A percentile compares a stretch with the other conserved stretches of the same genome.
These are phyloP conservation scores for Vinca minor DNA, from an alignment of 257 asterid genomes.

Conservation along the genomic window DNA sequence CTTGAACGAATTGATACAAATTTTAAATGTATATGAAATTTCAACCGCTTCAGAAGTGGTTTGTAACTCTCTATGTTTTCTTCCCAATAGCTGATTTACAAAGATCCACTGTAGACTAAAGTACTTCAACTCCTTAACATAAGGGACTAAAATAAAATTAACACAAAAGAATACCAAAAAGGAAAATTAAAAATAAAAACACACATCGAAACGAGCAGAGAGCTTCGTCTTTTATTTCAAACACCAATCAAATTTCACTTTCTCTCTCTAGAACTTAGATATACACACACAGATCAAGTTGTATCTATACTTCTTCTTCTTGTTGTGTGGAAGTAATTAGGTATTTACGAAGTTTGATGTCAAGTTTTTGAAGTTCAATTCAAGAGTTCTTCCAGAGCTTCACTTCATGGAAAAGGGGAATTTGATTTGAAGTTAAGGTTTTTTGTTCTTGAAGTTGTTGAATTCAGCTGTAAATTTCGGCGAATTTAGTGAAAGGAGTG, in stretches of 20 bases:
- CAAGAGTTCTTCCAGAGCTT: conserved; percentile 1
- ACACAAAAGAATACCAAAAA: no score
- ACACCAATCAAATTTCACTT: conserved; percentile 16
- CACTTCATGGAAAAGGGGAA: background rate
- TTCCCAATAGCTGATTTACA: no score
- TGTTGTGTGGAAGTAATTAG: background rate
- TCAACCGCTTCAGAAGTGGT: no score
- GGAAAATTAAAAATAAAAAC: background rate
- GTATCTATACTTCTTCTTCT: background rate
- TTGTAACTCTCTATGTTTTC: no score
- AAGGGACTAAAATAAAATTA: no score
- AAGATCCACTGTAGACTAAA: no score
- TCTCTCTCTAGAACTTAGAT: conserved; percentile 11
- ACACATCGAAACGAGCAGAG: conserved; percentile 9
- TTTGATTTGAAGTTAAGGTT: conserved; percentile 7
- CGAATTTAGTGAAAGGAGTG: background rate
- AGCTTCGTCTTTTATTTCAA: no score
- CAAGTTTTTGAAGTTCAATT: background rate
- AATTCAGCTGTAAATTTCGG: background rate
- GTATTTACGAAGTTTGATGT: conserved; percentile 6
- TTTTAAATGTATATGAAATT: no score
- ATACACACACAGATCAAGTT: conserved; percentile 23
- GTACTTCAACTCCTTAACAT: no score
- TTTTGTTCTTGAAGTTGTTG: background rate
- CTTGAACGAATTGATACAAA: no score